These are phyloP conservation scores for Rhodotorula sp. DNA, from an alignment of 1,284 basidiomycete genomes.

Conservation along the genomic window DNA sequence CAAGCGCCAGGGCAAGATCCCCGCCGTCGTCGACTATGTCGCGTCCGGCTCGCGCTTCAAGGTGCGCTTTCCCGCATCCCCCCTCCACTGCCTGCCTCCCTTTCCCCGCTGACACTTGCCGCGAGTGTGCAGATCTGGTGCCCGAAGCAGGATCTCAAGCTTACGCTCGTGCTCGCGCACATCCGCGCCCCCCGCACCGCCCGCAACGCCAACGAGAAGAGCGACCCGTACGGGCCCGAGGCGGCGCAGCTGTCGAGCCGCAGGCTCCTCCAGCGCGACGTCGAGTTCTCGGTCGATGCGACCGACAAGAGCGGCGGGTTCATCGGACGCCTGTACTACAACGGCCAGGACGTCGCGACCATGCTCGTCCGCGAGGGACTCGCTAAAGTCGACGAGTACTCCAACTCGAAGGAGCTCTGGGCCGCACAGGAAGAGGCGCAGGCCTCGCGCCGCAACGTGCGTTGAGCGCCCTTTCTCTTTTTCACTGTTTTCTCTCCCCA, in stretches of 20 bases:
- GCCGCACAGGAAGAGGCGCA: constrained; percentile 68
- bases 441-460: constrained; percentile 63
- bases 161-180: constrained; percentile 78
- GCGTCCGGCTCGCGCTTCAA: constrained; percentile 92
- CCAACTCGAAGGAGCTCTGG: constrained; percentile 76
- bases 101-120: not conserved
- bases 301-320: constrained; percentile 95
- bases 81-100: constrained; percentile 6
- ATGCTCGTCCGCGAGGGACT: constrained; percentile 77
- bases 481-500: constrained; percentile 53
- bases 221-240: constrained; percentile 85
- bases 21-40: constrained; percentile 90
- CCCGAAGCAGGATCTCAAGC: constrained; percentile 86
- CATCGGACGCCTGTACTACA: constrained; percentile 64
- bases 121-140: constrained; percentile 64
- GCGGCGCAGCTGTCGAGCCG: constrained; percentile 77
- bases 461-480: not conserved
- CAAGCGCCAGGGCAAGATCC: constrained; percentile 81
- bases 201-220: constrained; percentile 73
- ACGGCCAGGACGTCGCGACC: constrained; percentile 81
- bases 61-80: constrained; percentile 53
- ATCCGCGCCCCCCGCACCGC: constrained; percentile 54
- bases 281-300: constrained; percentile 85
- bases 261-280: constrained; percentile 88
- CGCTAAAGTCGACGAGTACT: constrained; percentile 80